phyloP scores from a whole-genome alignment of 106 monocot species.

The Phalaenopsis aphrodite region DNA sequence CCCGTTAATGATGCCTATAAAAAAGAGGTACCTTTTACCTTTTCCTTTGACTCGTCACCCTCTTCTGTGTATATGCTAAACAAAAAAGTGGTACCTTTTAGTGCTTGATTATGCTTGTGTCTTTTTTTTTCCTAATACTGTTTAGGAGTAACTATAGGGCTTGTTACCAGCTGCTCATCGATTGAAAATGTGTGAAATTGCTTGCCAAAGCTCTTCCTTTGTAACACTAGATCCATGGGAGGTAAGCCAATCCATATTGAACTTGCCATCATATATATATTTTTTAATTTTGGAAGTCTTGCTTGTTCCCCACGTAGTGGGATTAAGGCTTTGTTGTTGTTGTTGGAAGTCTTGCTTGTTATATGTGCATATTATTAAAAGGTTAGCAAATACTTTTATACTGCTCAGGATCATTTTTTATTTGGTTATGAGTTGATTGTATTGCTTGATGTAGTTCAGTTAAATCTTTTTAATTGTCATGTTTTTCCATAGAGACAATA shows the following conservation, averaged over 20 bases:
- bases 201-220: conserved; percentile 77
- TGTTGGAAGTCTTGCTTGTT: background rate
- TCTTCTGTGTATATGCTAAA: background rate
- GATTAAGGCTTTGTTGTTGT: background rate
- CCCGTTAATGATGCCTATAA: conserved; percentile 84
- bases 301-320: too few species aligned
- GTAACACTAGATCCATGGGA: conserved; percentile 92
- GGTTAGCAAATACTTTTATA: background rate
- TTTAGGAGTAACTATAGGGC: conserved; percentile 21
- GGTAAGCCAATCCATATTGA: conserved; percentile 27
- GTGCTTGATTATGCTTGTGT: background rate
- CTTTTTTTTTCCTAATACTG: background rate
- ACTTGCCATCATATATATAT: background rate
- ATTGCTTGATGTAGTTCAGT: too few species aligned
- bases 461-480: background rate
- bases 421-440: background rate
- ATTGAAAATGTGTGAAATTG: conserved; percentile 60
- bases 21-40: conserved; percentile 46
- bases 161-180: conserved; percentile 59
- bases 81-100: too few species aligned
- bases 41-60: background rate
- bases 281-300: background rate
- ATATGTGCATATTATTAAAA: background rate
- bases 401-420: background rate
- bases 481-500: too few species aligned